Evolutionary conservation across 2,329 filamentous ascomycete species (phyloP).

Genomic region (Apiospora phragmitis): DNA sequence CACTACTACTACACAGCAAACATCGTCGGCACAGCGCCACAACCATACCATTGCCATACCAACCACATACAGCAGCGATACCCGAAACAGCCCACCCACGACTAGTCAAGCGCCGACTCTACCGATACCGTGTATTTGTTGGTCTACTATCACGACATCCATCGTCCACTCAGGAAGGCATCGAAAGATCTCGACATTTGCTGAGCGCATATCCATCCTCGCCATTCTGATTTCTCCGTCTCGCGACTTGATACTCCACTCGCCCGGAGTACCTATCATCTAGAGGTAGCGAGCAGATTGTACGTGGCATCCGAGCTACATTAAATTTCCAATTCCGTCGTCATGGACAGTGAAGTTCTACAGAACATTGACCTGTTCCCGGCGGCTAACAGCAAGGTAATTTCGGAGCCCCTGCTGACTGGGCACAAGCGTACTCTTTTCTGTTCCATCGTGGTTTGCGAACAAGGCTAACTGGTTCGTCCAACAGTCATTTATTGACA

Average conservation of each 20-base stretch:
- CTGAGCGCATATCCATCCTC: neutral
- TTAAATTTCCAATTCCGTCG: slow-evolving; percentile 20
- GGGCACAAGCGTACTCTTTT: slow-evolving; percentile 10
- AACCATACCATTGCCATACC: neutral
- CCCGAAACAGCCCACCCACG: neutral
- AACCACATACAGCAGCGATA: neutral
- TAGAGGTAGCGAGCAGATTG: slow-evolving; percentile 6
- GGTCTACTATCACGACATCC: neutral
- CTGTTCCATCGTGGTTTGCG: neutral
- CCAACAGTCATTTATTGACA: slow-evolving; percentile 32
- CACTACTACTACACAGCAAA: too few species aligned
- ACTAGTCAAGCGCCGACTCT: neutral
- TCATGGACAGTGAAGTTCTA: slow-evolving; percentile 37
- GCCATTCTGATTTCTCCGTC: slow-evolving; percentile 4
- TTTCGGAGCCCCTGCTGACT: slow-evolving; percentile 14
- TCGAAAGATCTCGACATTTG: neutral
- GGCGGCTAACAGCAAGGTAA: slow-evolving; percentile 34
- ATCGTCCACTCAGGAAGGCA: neutral
- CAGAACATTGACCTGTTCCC: slow-evolving; percentile 36
- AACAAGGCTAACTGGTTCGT: slow-evolving; percentile 13
- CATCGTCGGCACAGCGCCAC: neutral
- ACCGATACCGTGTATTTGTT: neutral
- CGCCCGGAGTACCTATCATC: slow-evolving; percentile 3
- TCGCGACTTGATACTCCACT: neutral
- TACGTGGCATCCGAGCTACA: slow-evolving; percentile 10